A percentile compares a stretch with the other conserved stretches of the same genome.
phyloP scores from a whole-genome alignment of 129 eudicot species.

The Heracleum sosnowskyi region DNA sequence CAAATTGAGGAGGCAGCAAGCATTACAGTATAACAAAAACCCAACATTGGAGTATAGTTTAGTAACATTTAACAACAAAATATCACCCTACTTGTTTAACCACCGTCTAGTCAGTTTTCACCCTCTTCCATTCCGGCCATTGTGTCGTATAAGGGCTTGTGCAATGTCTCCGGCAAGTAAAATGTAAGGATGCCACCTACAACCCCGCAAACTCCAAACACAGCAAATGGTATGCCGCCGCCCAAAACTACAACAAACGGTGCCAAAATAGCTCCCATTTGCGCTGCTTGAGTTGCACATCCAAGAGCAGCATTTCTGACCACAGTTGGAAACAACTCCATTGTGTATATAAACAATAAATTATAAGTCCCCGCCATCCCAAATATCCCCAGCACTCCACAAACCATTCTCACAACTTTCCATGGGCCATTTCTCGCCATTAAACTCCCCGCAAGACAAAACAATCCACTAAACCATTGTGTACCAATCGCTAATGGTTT shows the following conservation, averaged over 20 bases:
- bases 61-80: neutral
- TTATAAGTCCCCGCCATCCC: slow-evolving; percentile 87
- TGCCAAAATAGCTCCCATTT: slow-evolving; percentile 66
- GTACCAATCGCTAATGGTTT: slow-evolving; percentile 72
- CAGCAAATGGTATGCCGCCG: slow-evolving; percentile 40
- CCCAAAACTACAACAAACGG: slow-evolving; percentile 67
- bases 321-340: slow-evolving; percentile 85
- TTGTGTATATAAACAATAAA: slow-evolving; percentile 57
- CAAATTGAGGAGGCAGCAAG: no score
- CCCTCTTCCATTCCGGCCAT: slow-evolving; percentile 71
- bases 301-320: slow-evolving; percentile 76
- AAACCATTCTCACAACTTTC: slow-evolving; percentile 45
- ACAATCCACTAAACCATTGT: slow-evolving; percentile 62
- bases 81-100: neutral
- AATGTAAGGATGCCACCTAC: slow-evolving; percentile 58
- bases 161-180: slow-evolving; percentile 63
- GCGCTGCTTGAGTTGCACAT: slow-evolving; percentile 60
- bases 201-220: slow-evolving; percentile 68
- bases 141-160: slow-evolving; percentile 70
- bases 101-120: slow-evolving; percentile 21
- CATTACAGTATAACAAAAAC: neutral
- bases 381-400: slow-evolving; percentile 78
- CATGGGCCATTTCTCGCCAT: slow-evolving; percentile 37
- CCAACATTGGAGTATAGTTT: neutral
- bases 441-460: slow-evolving; percentile 49